phyloP scores from a whole-genome alignment of 768 basidiomycete genomes.

The Dictyophora rubrovolvata region DNA sequence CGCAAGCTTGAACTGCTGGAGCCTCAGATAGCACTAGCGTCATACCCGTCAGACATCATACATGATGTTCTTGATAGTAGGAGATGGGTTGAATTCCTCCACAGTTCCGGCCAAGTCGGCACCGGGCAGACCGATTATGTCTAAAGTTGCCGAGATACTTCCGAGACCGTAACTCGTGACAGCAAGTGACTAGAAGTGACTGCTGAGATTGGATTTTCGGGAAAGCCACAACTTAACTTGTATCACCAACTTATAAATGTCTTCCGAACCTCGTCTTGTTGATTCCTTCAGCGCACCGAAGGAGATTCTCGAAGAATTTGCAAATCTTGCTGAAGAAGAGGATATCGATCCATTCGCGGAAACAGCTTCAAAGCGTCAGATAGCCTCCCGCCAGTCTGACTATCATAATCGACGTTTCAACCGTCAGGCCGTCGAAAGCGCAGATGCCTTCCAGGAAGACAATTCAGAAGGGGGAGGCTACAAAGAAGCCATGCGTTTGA shows the following conservation, averaged over 20 bases:
- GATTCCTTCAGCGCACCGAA: constrained; percentile 91
- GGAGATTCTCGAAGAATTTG: constrained; percentile 90
- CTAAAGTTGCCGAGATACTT: not conserved
- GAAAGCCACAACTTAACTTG: not conserved
- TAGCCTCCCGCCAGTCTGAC: constrained; percentile 86
- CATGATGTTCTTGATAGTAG: too few relatives aligned
- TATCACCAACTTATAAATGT: constrained; percentile 1
- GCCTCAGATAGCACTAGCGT: too few relatives aligned
- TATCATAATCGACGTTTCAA: constrained; percentile 90
- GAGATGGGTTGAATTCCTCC: too few relatives aligned
- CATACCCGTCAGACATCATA: too few relatives aligned
- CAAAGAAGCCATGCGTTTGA: constrained; percentile 90
- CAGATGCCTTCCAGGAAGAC: constrained; percentile 61
- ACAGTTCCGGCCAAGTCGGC: too few relatives aligned
- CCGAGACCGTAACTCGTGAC: not conserved
- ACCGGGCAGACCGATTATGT: not conserved
- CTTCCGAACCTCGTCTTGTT: constrained; percentile 48
- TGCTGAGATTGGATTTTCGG: not conserved
- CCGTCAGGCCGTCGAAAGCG: constrained; percentile 71
- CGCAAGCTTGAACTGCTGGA: too few relatives aligned
- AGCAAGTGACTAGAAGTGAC: not conserved
- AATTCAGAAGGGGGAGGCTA: constrained; percentile 74
- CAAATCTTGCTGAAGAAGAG: constrained; percentile 88
- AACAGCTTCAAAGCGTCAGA: constrained; percentile 87
- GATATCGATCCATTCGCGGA: constrained; percentile 86